A percentile compares a stretch with the other conserved stretches of the same genome.
Evolutionary conservation across 2,329 filamentous ascomycete genomes (phyloP).

Genomic region (Anthostomella pinea): DNA sequence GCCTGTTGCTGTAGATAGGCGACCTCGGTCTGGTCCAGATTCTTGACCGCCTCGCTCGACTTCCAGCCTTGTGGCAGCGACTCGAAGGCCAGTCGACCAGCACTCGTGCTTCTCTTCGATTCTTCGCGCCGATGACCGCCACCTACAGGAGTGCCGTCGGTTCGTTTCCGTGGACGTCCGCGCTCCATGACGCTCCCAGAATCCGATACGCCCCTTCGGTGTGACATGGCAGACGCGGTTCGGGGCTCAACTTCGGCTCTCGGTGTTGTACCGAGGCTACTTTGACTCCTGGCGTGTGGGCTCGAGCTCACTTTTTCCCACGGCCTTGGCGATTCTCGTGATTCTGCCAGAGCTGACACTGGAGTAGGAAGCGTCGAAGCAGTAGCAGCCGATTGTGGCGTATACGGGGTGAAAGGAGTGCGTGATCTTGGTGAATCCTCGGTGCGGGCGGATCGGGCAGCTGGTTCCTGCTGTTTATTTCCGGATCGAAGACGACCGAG

Average conservation of each 20-base stretch:
- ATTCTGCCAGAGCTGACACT: conserved; percentile 47
- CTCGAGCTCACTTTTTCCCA: conserved; percentile 37
- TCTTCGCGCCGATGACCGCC: conserved; percentile 36
- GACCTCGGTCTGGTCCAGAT: conserved; percentile 49
- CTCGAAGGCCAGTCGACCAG: conserved; percentile 58
- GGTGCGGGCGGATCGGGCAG: conserved; percentile 38
- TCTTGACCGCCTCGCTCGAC: conserved; percentile 48
- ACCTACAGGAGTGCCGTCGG: conserved; percentile 39
- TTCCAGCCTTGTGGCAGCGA: conserved; percentile 57
- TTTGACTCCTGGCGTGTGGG: too few relatives aligned
- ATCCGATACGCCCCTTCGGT: conserved; percentile 56
- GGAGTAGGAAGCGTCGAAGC: conserved; percentile 46
- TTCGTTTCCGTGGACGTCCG: conserved; percentile 56
- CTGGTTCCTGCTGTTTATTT: conserved; percentile 41
- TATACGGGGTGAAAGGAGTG: conserved; percentile 38
- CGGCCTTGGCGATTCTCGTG: conserved; percentile 41
- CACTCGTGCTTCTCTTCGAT: conserved; percentile 45
- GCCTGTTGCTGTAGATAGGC: conserved; percentile 57
- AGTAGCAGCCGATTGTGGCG: conserved; percentile 42
- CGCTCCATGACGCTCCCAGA: conserved; percentile 59
- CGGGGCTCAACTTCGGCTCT: conserved; percentile 27
- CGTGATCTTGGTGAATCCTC: conserved; percentile 48
- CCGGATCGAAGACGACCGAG: conserved; percentile 45
- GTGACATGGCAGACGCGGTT: conserved; percentile 28
- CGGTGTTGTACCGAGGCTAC: conserved; percentile 28